Conservation (phyloP, 768 basidiomycete species). For the Leccinum disarticulatum region DNA sequence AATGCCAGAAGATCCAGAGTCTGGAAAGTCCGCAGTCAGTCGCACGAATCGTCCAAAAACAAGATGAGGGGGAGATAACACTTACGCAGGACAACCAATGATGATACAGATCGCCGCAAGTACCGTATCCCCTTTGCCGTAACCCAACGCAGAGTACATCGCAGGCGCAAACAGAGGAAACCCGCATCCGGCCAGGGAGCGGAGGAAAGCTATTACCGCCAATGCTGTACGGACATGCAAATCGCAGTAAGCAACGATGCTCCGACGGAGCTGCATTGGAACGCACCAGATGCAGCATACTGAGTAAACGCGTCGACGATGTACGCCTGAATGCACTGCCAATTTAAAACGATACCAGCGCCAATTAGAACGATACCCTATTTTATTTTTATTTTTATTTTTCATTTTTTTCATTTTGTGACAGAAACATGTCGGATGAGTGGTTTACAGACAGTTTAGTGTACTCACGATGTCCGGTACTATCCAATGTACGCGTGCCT, state of each 20-base stretch:
- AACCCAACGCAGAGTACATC: conserved; percentile 65
- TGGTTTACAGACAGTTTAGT: not conserved
- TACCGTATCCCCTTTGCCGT: conserved; percentile 67
- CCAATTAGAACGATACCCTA: conserved; percentile 61
- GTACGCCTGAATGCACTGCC: conserved; percentile 66
- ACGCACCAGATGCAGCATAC: conserved; percentile 27
- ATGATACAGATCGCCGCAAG: conserved; percentile 57
- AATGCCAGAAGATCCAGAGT: conserved; percentile 46
- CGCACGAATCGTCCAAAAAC: conserved; percentile 25
- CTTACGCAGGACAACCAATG: conserved; percentile 56
- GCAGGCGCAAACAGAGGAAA: conserved; percentile 76
- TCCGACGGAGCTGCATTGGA: not conserved
- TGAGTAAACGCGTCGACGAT: conserved; percentile 66
- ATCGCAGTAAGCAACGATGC: not conserved
- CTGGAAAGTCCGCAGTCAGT: conserved; percentile 21
- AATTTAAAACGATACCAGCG: conserved; percentile 56
- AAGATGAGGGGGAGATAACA: conserved; percentile 18
- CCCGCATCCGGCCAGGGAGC: conserved; percentile 67
- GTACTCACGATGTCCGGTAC: conserved; percentile 58
- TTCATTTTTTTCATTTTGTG: conserved; percentile 8
- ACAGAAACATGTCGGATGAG: not conserved
- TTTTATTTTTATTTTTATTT: conserved; percentile 3
- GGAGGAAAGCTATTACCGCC: conserved; percentile 60
- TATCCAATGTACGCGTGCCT: conserved; percentile 54
- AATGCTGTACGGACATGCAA: conserved; percentile 43